Evolutionary conservation across 2,329 filamentous ascomycete species (phyloP), one percentile per base, ranked within the genome.

Genomic region (Leptographium procerum): DNA sequence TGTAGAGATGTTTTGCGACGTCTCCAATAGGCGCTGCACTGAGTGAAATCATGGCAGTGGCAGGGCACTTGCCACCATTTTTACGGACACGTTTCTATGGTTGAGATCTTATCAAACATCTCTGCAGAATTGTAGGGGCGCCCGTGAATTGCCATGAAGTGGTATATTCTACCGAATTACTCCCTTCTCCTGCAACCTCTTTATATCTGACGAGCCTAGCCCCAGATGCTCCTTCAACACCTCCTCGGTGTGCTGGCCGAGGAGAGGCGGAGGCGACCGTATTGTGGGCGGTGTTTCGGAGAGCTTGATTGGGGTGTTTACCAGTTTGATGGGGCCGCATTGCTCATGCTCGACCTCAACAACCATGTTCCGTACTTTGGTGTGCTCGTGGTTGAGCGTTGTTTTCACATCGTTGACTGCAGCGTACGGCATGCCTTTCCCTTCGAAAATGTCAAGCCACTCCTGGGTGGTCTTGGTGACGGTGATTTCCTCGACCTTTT

Each of bases 221-320:
- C 84, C 83, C 22, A 94, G 71, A 26, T 90, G 68, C 28, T 81
- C 78, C 24, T 71, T 69, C 59, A 96, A 71, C 6, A 96, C 79
- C 69, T 94, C 88, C 64, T 89, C 78, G 0, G 91, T 96, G 71
- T 96, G 90, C 72, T 96, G 84, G 0, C 91, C 94, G 36, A 99
- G 73, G 9, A 86, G 88, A 1, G 94, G 94, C 22, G 94, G 94
- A 29, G 88, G 82, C 4, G 78, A 86, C 36, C 92, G 79, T 45
- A 95, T 84, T 4, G 83, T 81, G 0, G 91, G 90, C 64, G 81
- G 84, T 29, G 87, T 88, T 64, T 91, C 84, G 6, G 91, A 96
- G 70, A 91, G 95, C 70, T 99, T 99, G 60, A 99, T 86, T 0
- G 94, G 94, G 0, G 91, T 95, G 67, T 95, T 96, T 57, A 99